Conservation (phyloP, 1,139 yeast species). For the Geotrichum europaeum region DNA sequence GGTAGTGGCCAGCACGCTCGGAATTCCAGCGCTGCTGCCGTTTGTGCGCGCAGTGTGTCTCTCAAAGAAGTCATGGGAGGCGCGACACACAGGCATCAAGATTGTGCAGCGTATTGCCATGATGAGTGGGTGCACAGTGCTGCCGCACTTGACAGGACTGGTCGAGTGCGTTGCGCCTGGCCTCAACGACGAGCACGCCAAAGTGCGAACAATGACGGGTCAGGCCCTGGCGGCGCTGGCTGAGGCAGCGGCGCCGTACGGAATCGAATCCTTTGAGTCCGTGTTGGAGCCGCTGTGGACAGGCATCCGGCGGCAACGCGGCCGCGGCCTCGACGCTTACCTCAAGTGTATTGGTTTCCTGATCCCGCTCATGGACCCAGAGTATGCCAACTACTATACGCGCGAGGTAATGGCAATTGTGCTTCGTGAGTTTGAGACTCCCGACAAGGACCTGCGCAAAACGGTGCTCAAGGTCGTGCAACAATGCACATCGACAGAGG, state of each 20-base stretch:
- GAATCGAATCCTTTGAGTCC: conserved; percentile 77
- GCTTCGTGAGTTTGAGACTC: conserved; percentile 67
- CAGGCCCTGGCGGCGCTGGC: conserved; percentile 70
- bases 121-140: conserved; percentile 62
- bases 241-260: conserved; percentile 83
- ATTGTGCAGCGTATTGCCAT: conserved; percentile 71
- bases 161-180: conserved; percentile 57
- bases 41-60: conserved; percentile 76
- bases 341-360: conserved; percentile 73
- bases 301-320: conserved; percentile 73
- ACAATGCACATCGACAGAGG: conserved; percentile 50
- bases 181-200: conserved; percentile 63
- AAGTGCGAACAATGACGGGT: conserved; percentile 67
- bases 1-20: conserved; percentile 75
- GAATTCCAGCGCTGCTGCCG: conserved; percentile 66
- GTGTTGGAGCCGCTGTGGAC: conserved; percentile 73
- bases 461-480: conserved; percentile 60
- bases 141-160: conserved; percentile 54
- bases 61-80: conserved; percentile 76
- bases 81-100: conserved; percentile 81
- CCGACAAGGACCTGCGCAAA: conserved; percentile 85
- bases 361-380: conserved; percentile 82
- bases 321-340: conserved; percentile 70
- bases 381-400: conserved; percentile 73
- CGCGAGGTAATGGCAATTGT: conserved; percentile 63